A percentile compares a stretch with the other conserved stretches of the same genome.
These are phyloP conservation scores for Schrenkiella parvula DNA, from an alignment of 345 rosid species.

Conservation along the genomic window DNA sequence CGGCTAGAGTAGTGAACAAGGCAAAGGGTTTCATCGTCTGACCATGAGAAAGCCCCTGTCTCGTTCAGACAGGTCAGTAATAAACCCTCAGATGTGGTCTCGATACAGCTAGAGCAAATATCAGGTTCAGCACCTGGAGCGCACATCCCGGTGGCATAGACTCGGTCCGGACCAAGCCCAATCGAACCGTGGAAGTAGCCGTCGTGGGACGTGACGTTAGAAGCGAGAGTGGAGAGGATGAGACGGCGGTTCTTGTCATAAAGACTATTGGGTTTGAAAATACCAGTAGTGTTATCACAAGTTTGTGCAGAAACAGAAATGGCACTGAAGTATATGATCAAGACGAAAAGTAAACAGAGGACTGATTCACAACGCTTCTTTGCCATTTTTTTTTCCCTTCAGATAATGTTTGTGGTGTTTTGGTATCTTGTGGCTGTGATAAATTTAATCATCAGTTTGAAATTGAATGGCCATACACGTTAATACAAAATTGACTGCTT, in stretches of 20 bases:
- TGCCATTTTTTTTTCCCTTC: not conserved
- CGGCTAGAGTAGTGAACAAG: slow-evolving; percentile 41
- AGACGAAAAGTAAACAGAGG: not conserved
- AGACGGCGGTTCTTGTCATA: slow-evolving; percentile 27
- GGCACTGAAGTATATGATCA: not conserved
- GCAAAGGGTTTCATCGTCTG: slow-evolving; percentile 20
- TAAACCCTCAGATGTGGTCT: not conserved
- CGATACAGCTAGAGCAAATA: slow-evolving; percentile 30
- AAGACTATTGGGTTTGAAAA: slow-evolving; percentile 21
- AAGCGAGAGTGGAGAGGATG: slow-evolving; percentile 1
- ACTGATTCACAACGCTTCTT: not conserved
- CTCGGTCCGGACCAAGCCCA: not conserved
- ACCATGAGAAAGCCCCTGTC: slow-evolving; percentile 36
- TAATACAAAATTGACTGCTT: not conserved
- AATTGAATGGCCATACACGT: not conserved
- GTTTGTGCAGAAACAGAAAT: slow-evolving; percentile 6
- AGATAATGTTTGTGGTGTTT: not conserved
- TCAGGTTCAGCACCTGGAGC: not conserved
- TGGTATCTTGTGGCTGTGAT: too few relatives aligned
- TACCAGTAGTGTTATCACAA: not conserved
- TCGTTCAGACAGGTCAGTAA: slow-evolving; percentile 19
- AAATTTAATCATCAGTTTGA: not conserved
- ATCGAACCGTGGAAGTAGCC: not conserved
- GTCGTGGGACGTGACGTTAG: not conserved
- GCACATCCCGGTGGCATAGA: slow-evolving; percentile 16